These are phyloP conservation scores for Hypoxylon intermedium DNA, from an alignment of 495 filamentous ascomycete species.

Conservation along the genomic window DNA sequence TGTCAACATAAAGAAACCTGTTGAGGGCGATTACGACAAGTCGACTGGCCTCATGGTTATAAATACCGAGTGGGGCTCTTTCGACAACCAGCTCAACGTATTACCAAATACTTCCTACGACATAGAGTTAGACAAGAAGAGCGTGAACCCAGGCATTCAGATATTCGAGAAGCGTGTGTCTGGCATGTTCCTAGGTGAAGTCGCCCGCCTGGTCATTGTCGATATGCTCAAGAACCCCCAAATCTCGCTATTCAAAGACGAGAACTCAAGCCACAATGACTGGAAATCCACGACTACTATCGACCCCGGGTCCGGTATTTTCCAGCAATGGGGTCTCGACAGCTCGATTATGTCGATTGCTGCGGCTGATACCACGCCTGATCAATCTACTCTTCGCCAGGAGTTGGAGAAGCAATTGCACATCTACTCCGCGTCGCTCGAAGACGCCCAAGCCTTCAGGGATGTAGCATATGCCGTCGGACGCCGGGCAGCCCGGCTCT, in stretches of 20 bases:
- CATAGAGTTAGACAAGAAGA: slow-evolving; percentile 74
- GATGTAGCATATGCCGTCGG: slow-evolving; percentile 81
- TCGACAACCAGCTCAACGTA: slow-evolving; percentile 89
- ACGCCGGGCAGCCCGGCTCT: slow-evolving; percentile 85
- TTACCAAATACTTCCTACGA: slow-evolving; percentile 89
- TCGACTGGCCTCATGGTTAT: slow-evolving; percentile 94
- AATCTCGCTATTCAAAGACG: slow-evolving; percentile 72
- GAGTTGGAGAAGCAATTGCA: slow-evolving; percentile 77
- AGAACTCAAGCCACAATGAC: slow-evolving; percentile 68
- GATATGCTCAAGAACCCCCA: slow-evolving; percentile 67
- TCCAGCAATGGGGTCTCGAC: slow-evolving; percentile 86
- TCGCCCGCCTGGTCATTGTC: slow-evolving; percentile 78
- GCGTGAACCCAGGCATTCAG: slow-evolving; percentile 92
- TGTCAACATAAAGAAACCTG: slow-evolving; percentile 69
- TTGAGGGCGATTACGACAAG: slow-evolving; percentile 73
- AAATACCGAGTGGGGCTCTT: slow-evolving; percentile 98
- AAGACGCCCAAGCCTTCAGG: slow-evolving; percentile 85
- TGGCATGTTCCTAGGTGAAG: slow-evolving; percentile 98
- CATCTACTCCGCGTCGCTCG: slow-evolving; percentile 70
- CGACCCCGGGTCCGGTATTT: slow-evolving; percentile 67
- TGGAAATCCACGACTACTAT: slow-evolving; percentile 71
- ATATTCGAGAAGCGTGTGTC: slow-evolving; percentile 99
- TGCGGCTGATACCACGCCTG: slow-evolving; percentile 72
- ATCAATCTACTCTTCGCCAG: slow-evolving; percentile 70
- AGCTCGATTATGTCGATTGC: slow-evolving; percentile 84